These are phyloP conservation scores for Sugiyamaella qingdaonensis DNA, from an alignment of 805 yeast species.

Conservation along the genomic window DNA sequence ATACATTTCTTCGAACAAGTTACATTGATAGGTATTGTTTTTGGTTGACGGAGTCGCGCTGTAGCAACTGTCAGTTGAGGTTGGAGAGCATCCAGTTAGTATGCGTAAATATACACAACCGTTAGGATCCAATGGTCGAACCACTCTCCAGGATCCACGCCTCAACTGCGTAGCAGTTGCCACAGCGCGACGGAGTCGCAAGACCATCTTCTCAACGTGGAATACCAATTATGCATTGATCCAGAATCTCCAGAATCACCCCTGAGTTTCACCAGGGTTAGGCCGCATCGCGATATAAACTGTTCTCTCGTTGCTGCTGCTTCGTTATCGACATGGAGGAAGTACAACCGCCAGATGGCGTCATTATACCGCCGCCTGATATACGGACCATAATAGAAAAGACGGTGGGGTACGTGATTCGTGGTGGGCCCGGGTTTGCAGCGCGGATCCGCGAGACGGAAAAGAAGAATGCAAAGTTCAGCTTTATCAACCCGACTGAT, in stretches of 20 bases:
- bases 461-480: constrained; percentile 49
- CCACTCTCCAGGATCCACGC: too few species aligned
- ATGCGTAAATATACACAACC: too few species aligned
- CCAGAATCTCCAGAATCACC: neutral
- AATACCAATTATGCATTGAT: too few species aligned
- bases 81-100: too few species aligned
- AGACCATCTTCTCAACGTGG: too few species aligned
- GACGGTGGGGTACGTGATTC: constrained; percentile 63
- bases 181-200: too few species aligned
- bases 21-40: too few species aligned
- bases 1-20: too few species aligned
- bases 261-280: neutral
- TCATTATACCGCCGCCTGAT: constrained; percentile 52
- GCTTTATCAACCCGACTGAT: constrained; percentile 55
- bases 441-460: constrained; percentile 47
- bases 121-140: too few species aligned
- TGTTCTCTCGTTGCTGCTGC: neutral
- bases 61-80: too few species aligned
- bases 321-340: neutral
- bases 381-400: constrained; percentile 53
- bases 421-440: constrained; percentile 69
- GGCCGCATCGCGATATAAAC: neutral
- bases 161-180: too few species aligned
- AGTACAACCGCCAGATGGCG: constrained; percentile 34
- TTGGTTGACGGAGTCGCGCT: too few species aligned